Percentiles rank a stretch among this genome's conserved stretches.
phyloP scores from a whole-genome alignment of 2,329 filamentous ascomycete genomes.

The Penicillium capsulatum region DNA sequence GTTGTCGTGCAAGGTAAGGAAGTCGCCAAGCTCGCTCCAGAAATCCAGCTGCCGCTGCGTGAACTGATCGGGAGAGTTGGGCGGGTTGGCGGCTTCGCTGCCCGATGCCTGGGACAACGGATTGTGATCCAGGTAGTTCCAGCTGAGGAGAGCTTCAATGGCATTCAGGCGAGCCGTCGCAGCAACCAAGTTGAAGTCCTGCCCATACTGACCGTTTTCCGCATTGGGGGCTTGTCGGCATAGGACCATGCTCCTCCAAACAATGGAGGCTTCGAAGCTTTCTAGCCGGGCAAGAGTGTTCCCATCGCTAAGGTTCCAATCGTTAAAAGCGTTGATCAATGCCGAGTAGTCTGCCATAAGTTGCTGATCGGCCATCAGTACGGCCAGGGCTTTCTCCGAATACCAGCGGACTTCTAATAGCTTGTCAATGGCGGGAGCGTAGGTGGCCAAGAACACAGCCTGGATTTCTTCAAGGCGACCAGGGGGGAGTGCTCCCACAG shows the following conservation, averaged over 20 bases:
- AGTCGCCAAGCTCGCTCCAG: conserved; percentile 74
- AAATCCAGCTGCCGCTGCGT: conserved; percentile 67
- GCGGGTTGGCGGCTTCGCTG: conserved; percentile 35
- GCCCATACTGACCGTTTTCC: conserved; percentile 33
- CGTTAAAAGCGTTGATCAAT: conserved; percentile 53
- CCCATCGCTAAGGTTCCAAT: conserved; percentile 36
- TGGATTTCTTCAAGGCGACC: conserved; percentile 62
- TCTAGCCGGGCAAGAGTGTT: conserved; percentile 39
- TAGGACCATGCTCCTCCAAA: conserved; percentile 57
- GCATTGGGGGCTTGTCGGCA: conserved; percentile 44
- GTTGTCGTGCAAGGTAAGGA: conserved; percentile 62
- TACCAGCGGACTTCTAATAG: conserved; percentile 87
- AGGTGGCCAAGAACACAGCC: conserved; percentile 69
- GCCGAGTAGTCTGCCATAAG: conserved; percentile 64
- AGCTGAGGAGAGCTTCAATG: conserved; percentile 71
- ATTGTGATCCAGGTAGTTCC: conserved; percentile 57
- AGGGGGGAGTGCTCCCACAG: conserved; percentile 44
- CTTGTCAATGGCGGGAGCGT: conserved; percentile 67
- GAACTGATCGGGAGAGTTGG: conserved; percentile 48
- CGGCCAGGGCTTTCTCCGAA: conserved; percentile 51
- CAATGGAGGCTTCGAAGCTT: conserved; percentile 56
- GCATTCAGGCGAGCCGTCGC: conserved; percentile 68
- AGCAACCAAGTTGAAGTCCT: conserved; percentile 58
- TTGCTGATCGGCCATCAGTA: conserved; percentile 52
- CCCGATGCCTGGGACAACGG: conserved; percentile 45